Evolutionary conservation across 768 basidiomycete species (phyloP).

Genomic region (Asterophora lycoperdoides): DNA sequence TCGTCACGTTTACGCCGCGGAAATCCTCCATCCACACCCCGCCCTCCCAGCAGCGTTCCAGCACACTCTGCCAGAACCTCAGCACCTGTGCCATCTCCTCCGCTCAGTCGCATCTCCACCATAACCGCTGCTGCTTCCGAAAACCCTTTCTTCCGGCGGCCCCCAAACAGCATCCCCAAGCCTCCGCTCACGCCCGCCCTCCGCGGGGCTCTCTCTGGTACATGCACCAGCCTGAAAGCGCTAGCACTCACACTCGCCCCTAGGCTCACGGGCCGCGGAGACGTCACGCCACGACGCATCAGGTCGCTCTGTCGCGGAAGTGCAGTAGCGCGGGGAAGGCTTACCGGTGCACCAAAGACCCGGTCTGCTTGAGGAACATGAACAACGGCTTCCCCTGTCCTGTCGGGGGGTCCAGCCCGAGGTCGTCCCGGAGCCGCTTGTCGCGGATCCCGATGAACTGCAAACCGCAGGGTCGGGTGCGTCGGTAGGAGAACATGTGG

Average conservation of each 20-base stretch:
- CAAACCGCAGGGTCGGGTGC: conserved; percentile 53
- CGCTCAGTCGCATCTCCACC: background rate
- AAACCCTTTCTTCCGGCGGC: background rate
- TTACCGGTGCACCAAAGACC: conserved; percentile 49
- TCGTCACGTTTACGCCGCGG: conserved; percentile 54
- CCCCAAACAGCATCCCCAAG: background rate
- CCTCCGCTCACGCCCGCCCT: background rate
- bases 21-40: conserved; percentile 67
- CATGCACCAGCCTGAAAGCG: conserved; percentile 2
- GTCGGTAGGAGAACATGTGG: conserved; percentile 67
- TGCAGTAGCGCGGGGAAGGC: conserved; percentile 61
- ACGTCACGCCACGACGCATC: conserved; percentile 38
- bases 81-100: conserved; percentile 21
- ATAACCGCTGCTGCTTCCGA: background rate
- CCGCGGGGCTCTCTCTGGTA: background rate
- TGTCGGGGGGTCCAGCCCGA: conserved; percentile 4
- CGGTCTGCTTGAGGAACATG: conserved; percentile 60
- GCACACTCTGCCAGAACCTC: conserved; percentile 45
- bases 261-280: background rate
- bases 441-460: conserved; percentile 71
- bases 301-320: conserved; percentile 58
- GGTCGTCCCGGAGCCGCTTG: conserved; percentile 51
- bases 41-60: conserved; percentile 46
- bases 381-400: conserved; percentile 43
- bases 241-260: conserved; percentile 7